Percentiles rank a stretch among this genome's conserved stretches.
Conservation (phyloP, 2,329 filamentous ascomycete genomes). For the Hypocrella siamensis region DNA sequence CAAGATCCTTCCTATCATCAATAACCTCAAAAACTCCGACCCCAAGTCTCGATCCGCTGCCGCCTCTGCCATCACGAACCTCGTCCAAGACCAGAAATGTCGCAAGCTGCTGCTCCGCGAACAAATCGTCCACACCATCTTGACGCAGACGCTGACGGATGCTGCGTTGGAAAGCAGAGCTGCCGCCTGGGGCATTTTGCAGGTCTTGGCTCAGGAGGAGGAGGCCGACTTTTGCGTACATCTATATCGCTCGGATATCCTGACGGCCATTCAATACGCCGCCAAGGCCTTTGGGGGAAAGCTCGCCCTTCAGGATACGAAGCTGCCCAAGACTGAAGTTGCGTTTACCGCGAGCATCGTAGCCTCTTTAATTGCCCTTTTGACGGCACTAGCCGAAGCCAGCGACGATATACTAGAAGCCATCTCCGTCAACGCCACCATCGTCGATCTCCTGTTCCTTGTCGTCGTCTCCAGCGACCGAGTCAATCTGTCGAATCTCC, state of each 20-base stretch:
- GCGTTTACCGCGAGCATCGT: constrained; percentile 36
- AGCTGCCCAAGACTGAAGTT: constrained; percentile 36
- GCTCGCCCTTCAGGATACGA: constrained; percentile 24
- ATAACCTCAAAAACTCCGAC: constrained; percentile 42
- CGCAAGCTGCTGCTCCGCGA: constrained; percentile 51
- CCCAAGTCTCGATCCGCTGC: constrained; percentile 43
- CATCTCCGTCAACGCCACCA: constrained; percentile 30
- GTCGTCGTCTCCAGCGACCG: constrained; percentile 30
- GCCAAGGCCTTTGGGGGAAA: constrained; percentile 30
- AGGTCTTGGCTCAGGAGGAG: constrained; percentile 45
- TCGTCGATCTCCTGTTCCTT: constrained; percentile 38
- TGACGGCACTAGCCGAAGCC: constrained; percentile 39
- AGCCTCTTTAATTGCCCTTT: constrained; percentile 34
- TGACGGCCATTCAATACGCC: constrained; percentile 44
- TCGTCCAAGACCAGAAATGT: constrained; percentile 44
- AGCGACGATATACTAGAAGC: constrained; percentile 43
- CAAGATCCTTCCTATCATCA: constrained; percentile 47
- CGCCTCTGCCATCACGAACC: constrained; percentile 42
- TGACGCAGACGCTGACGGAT: constrained; percentile 50
- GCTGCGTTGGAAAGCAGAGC: constrained; percentile 45
- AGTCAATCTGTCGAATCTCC: constrained; percentile 20
- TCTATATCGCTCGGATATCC: constrained; percentile 43
- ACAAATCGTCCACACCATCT: constrained; percentile 46
- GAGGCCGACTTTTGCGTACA: constrained; percentile 53
- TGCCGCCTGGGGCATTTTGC: constrained; percentile 52